Base-by-base conservation (phyloP, 257 asterid genomes). In the Datura wrightii region DNA sequence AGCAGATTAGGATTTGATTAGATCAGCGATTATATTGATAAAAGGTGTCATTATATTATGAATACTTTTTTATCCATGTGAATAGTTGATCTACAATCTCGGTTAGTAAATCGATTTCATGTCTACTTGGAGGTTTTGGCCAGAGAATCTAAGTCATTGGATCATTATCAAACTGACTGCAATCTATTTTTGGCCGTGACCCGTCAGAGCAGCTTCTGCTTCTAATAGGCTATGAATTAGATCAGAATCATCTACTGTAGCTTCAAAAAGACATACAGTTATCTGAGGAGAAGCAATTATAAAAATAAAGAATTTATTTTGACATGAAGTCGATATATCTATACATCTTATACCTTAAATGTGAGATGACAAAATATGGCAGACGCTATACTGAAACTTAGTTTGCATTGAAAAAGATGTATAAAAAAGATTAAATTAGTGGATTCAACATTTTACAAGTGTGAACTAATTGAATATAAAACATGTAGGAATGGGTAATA, bases 391-490 rank as follows among this genome's bases (percentile, higher is more conserved):
- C 31, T n/a, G 80, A n/a, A 72, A 44, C 8, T n/a, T 46, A 46
- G 31, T 44, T 72, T 72, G 59, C 41, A 46, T 19, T 10, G 16
- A 31, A 36, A 71, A 71, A 39, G 39, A 44, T 72, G 4, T 70
- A 70, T 39, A 11, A 0, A 37, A 11, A 70, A 42, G 58, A 44
- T 72, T 19, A 48, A 71, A 10, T 44, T 10, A 74, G 42, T 6
- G 5, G 59, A 74, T 74, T 48, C 39, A 74, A 71, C 55, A 9
- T 71, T n/a, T 71, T 71, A 10, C 54, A 8, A 42, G 34, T 71
- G 36, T 71, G 55, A 74, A 46, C 80, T 72, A 72, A 72, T 19
- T 74, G 80, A 74, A 74, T 74, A 74, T 11, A 37, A 72, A 44
- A 44, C 10, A 8, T 69, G 41, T 69, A 41, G 54, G 79, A 67